Evolutionary conservation across 306 rosid genomes (phyloP).

Genomic region (Erythrophleum fordii): DNA sequence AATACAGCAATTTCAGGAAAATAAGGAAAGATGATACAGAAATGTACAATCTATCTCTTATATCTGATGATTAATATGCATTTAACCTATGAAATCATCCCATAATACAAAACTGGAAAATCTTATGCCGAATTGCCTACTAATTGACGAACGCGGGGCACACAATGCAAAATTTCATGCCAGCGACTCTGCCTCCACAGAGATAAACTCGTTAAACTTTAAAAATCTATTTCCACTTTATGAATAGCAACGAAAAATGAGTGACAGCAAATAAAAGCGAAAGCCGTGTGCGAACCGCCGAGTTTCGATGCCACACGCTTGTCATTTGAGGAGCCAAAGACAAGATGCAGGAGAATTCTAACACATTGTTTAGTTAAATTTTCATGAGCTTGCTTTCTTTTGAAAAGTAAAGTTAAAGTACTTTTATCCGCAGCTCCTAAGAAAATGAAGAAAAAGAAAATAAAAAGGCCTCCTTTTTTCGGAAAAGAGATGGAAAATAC

Average conservation of each 20-base stretch:
- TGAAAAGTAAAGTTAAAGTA: constrained; percentile 26
- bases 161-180: constrained; percentile 23
- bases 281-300: constrained; percentile 15
- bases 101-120: not conserved
- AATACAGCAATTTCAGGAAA: not conserved
- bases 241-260: constrained; percentile 26
- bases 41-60: not conserved
- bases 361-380: constrained; percentile 19
- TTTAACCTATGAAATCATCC: not conserved
- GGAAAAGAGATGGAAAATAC: constrained; percentile 26
- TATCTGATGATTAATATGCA: not conserved
- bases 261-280: constrained; percentile 25
- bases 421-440: constrained; percentile 25
- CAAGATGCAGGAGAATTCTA: constrained; percentile 39
- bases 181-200: constrained; percentile 31
- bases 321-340: constrained; percentile 18
- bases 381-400: constrained; percentile 27
- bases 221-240: not conserved
- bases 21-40: not conserved
- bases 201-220: constrained; percentile 9
- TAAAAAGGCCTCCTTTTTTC: constrained; percentile 27
- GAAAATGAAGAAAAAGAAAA: not conserved
- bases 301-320: constrained; percentile 30
- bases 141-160: not conserved
- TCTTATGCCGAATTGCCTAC: not conserved